These are phyloP conservation scores for Diaporthe sp. DNA, from an alignment of 2,329 filamentous ascomycete species.

Conservation along the genomic window DNA sequence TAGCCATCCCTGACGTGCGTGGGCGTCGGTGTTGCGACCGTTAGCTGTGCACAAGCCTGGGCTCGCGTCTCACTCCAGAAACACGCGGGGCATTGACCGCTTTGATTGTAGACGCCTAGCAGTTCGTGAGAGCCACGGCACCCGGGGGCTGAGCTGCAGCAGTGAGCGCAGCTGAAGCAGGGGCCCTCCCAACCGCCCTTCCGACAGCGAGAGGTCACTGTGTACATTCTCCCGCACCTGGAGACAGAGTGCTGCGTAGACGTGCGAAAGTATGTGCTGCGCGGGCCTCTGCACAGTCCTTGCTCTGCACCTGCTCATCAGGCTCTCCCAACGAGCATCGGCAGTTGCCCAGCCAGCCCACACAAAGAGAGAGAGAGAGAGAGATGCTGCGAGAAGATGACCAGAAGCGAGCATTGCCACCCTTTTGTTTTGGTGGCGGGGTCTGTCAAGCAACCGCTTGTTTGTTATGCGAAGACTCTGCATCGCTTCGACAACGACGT, in stretches of 20 bases:
- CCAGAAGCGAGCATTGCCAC: conserved; percentile 19
- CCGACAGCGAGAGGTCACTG: background rate
- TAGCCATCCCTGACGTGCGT: conserved; percentile 20
- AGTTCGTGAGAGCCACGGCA: conserved; percentile 15
- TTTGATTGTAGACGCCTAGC: background rate
- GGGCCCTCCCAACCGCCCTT: background rate
- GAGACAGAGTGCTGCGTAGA: background rate
- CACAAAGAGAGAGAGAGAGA: background rate
- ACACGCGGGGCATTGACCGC: background rate
- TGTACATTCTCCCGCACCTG: background rate
- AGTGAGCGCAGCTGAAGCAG: conserved; percentile 21
- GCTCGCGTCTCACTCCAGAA: background rate
- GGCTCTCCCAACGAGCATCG: background rate
- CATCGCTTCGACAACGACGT: conserved; percentile 31
- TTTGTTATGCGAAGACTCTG: conserved; percentile 18
- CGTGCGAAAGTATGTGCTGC: conserved; percentile 16
- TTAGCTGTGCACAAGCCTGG: conserved; percentile 8
- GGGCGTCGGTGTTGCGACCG: background rate
- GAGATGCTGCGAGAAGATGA: background rate
- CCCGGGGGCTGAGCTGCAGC: conserved; percentile 12
- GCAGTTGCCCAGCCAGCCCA: conserved; percentile 19
- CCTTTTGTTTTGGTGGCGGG: conserved; percentile 6
- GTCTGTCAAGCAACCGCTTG: conserved; percentile 2
- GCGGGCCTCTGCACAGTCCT: background rate
- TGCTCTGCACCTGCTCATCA: background rate